Base-by-base conservation (phyloP, 371 early-diverging fungal genomes). In the Gilbertella persicaria region DNA sequence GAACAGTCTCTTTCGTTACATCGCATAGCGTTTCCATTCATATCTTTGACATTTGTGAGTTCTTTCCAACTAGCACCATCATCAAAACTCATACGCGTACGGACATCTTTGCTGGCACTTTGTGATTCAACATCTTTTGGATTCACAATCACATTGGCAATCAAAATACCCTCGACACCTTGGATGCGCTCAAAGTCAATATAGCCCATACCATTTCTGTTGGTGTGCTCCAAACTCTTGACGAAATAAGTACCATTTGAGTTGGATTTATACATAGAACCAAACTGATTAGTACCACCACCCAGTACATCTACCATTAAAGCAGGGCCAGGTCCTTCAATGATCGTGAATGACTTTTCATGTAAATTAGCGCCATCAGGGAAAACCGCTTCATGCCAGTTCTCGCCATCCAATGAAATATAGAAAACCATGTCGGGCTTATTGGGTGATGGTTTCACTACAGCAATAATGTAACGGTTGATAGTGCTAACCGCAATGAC, bases 151-250 rank as follows among this genome's bases (percentile, higher is more conserved):
- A 85, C 64, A 53, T 97, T 97, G 36, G 92, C 91, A 3, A 96
- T 64, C 38, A 93, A 71, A 4, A 95, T 84, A 16, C 94, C 95
- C 51, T 90, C 86, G 7, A 92, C 80, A 16, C 90, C 88, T 45
- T 89, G 83, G 25, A 94, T 80, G 14, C 90, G 82, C 71, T 96
- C 96, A 67, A 93, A 91, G 58, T 96, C 98, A n/a, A 95, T 89
- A 19, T 73, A 69, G 14, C 95, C 97, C 4, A 66, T 45, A 2
- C 24, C 14, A 49, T 90, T 83, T 41, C 93, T 84, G 62, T 95
- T 93, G 30, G 91, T 90, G 67, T 92, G 75, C 25, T 87, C 79
- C 28, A 92, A 79, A 23, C 89, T 76, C 42, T 81, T 82, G 41
- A 84, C 81, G 65, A 92, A 97, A 64, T 87, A 90, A 4, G 87